These are phyloP conservation scores for Ocimum tenuiflorum DNA, from an alignment of 257 asterid species.

Conservation along the genomic window DNA sequence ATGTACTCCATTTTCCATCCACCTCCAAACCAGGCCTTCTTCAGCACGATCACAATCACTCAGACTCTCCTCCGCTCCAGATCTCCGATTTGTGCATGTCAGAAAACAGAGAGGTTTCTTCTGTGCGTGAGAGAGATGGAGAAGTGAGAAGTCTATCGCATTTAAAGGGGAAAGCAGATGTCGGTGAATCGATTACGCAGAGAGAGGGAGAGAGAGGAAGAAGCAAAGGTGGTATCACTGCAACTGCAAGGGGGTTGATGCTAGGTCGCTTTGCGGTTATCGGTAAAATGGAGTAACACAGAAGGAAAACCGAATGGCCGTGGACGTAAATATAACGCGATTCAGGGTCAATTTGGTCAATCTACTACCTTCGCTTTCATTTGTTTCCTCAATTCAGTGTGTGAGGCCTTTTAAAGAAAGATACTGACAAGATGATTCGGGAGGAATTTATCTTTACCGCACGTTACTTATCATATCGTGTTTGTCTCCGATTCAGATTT, in stretches of 20 bases:
- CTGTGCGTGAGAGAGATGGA: not conserved
- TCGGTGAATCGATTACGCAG: constrained; percentile 2
- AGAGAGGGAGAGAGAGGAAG: too few relatives aligned
- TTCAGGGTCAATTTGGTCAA: constrained; percentile 6
- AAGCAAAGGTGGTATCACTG: not conserved
- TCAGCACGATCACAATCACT: not conserved
- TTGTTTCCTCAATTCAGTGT: not conserved
- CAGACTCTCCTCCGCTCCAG: constrained; percentile 23
- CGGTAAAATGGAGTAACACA: not conserved
- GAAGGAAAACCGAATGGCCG: too few relatives aligned
- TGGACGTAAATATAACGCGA: too few relatives aligned
- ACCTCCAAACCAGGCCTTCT: constrained; percentile 20
- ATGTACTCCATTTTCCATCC: constrained; percentile 68
- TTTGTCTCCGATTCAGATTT: too few relatives aligned
- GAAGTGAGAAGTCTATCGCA: not conserved
- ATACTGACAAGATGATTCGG: too few relatives aligned
- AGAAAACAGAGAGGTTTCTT: not conserved
- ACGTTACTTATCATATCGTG: too few relatives aligned
- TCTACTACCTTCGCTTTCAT: not conserved
- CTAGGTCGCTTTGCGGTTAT: not conserved
- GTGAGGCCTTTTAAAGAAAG: too few relatives aligned
- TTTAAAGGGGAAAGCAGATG: not conserved
- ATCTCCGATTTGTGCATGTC: constrained; percentile 23
- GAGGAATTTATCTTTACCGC: too few relatives aligned
- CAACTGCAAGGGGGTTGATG: constrained; percentile 13